These are phyloP conservation scores for Rhizopogon rudus DNA, from an alignment of 768 basidiomycete species.

Conservation along the genomic window DNA sequence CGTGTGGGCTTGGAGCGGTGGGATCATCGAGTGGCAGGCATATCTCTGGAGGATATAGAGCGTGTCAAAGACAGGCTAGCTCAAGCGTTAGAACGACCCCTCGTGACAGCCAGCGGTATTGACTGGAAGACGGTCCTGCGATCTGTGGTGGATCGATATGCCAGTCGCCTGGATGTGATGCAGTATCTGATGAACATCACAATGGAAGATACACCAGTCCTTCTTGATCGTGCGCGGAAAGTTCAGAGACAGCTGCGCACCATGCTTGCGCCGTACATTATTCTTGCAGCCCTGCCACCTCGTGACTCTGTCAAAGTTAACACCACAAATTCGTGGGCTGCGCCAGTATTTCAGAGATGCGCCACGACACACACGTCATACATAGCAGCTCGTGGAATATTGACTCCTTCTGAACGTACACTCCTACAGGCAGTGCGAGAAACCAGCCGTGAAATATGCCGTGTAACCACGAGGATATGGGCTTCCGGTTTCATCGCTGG, in stretches of 20 bases:
- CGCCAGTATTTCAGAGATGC: neutral
- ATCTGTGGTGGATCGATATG: too few species aligned
- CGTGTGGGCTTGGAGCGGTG: too few species aligned
- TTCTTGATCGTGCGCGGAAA: conserved; percentile 5
- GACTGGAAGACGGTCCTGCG: too few species aligned
- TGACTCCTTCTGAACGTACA: neutral
- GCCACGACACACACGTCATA: conserved; percentile 7
- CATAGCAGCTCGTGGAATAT: neutral
- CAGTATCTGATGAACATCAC: conserved; percentile 27
- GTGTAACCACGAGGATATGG: too few species aligned
- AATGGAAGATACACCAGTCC: conserved; percentile 6
- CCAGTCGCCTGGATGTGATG: conserved; percentile 8
- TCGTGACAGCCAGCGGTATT: too few species aligned
- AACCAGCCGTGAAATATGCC: too few species aligned
- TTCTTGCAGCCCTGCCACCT: neutral
- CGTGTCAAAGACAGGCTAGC: too few species aligned
- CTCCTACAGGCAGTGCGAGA: too few species aligned
- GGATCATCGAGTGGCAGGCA: too few species aligned
- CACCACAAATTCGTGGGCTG: conserved; percentile 5
- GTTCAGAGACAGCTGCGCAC: conserved; percentile 15
- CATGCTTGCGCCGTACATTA: conserved; percentile 10
- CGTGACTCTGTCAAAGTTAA: neutral
- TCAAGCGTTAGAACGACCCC: too few species aligned
- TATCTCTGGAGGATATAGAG: too few species aligned
- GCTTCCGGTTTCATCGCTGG: too few species aligned